Evolutionary conservation across 2,329 filamentous ascomycete genomes (phyloP).

Genomic region (Mollisiaceae sp.): DNA sequence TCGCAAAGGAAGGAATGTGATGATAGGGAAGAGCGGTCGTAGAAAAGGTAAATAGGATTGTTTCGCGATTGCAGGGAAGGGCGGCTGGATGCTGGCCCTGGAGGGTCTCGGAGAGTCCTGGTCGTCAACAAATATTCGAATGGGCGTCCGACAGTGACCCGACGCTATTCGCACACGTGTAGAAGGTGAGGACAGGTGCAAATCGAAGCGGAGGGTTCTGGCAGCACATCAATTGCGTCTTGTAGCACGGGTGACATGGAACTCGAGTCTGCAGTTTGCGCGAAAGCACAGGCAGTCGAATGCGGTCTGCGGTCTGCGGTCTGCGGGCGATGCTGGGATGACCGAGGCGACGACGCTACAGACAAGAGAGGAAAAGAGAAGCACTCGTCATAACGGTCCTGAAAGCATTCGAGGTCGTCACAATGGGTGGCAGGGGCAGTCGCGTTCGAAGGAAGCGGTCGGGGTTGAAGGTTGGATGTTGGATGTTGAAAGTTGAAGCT

Average conservation of each 20-base stretch:
- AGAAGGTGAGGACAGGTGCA: not conserved
- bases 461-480: not conserved
- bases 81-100: conserved; percentile 18
- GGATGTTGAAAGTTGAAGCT: not conserved
- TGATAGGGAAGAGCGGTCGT: not conserved
- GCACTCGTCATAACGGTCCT: conserved; percentile 17
- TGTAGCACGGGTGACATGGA: conserved; percentile 19
- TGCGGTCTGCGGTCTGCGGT: conserved; percentile 20
- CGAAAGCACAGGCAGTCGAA: conserved; percentile 19
- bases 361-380: conserved; percentile 14
- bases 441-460: not conserved
- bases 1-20: conserved; percentile 14
- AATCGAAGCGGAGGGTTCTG: not conserved
- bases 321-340: conserved; percentile 18
- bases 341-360: conserved; percentile 18
- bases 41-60: conserved; percentile 24
- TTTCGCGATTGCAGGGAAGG: conserved; percentile 34
- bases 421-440: not conserved
- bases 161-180: conserved; percentile 3
- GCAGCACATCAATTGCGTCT: conserved; percentile 24
- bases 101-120: conserved; percentile 8
- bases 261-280: conserved; percentile 23
- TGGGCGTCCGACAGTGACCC: not conserved
- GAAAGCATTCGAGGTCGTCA: not conserved
- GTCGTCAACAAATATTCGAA: not conserved